Evolutionary conservation across 805 yeast species (phyloP).

Genomic region (Torulaspora microellipsoides): DNA sequence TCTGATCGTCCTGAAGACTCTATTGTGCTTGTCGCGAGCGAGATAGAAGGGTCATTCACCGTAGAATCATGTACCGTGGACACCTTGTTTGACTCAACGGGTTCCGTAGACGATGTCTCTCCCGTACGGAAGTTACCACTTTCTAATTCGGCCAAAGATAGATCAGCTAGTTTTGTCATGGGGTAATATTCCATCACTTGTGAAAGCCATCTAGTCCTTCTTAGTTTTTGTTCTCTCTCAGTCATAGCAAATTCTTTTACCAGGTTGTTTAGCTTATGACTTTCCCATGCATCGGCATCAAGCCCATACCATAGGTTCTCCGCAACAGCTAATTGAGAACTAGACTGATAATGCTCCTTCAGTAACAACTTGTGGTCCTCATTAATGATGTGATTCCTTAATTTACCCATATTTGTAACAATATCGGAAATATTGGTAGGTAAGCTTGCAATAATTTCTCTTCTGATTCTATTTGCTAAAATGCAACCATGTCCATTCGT

Average conservation of each 20-base stretch:
- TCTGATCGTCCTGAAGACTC: slow-evolving; percentile 2
- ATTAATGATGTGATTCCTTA: slow-evolving; percentile 52
- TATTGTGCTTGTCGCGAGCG: not conserved
- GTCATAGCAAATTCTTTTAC: slow-evolving; percentile 56
- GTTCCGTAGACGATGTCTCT: not conserved
- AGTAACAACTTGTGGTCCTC: slow-evolving; percentile 41
- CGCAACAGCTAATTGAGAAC: slow-evolving; percentile 11
- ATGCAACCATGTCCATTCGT: slow-evolving; percentile 90
- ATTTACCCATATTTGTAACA: slow-evolving; percentile 62
- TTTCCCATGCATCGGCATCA: slow-evolving; percentile 68
- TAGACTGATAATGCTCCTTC: slow-evolving; percentile 21
- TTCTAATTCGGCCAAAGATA: slow-evolving; percentile 45
- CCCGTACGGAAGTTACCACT: not conserved
- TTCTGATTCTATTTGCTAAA: slow-evolving; percentile 69
- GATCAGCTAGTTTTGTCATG: slow-evolving; percentile 51
- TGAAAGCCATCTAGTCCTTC: slow-evolving; percentile 76
- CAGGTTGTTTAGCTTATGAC: slow-evolving; percentile 53
- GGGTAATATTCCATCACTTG: slow-evolving; percentile 93
- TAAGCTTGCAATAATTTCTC: slow-evolving; percentile 61
- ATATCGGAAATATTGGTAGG: slow-evolving; percentile 69
- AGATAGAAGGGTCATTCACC: not conserved
- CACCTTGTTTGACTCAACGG: not conserved
- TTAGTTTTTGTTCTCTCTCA: slow-evolving; percentile 46
- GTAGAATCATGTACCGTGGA: not conserved
- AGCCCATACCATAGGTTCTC: slow-evolving; percentile 34